phyloP scores from a whole-genome alignment of 495 filamentous ascomycete genomes.

The Annulohypoxylon bovei region DNA sequence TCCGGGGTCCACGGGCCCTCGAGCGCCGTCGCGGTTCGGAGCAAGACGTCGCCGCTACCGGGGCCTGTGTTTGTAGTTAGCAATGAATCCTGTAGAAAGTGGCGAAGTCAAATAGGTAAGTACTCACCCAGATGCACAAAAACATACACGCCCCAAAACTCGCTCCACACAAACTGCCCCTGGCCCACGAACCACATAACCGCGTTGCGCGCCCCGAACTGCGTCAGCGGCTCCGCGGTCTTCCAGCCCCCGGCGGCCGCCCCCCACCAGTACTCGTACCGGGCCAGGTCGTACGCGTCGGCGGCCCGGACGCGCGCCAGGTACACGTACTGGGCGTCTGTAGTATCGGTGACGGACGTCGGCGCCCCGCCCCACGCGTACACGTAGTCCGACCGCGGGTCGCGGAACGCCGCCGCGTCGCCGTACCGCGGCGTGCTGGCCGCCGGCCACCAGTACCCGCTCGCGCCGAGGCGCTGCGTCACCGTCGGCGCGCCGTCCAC shows the following conservation, averaged over 20 bases:
- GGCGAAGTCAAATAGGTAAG: neutral
- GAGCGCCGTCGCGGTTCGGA: constrained; percentile 43
- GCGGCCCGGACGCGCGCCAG: constrained; percentile 48
- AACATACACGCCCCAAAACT: constrained; percentile 45
- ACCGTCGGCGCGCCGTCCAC: constrained; percentile 47
- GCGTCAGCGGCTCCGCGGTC: constrained; percentile 32
- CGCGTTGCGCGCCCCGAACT: constrained; percentile 45
- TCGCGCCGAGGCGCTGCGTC: constrained; percentile 43
- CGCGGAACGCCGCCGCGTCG: constrained; percentile 49
- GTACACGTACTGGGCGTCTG: constrained; percentile 45
- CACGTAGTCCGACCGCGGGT: constrained; percentile 48
- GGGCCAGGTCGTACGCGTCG: constrained; percentile 45
- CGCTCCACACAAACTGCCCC: constrained; percentile 48
- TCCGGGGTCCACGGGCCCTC: constrained; percentile 52
- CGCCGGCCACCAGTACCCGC: constrained; percentile 50
- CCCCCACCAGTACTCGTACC: constrained; percentile 55
- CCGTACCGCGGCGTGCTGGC: constrained; percentile 44
- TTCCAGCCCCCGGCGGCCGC: constrained; percentile 43
- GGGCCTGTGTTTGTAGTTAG: constrained; percentile 9
- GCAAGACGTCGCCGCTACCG: constrained; percentile 28
- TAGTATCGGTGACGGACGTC: constrained; percentile 33
- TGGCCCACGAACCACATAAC: constrained; percentile 48
- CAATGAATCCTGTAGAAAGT: too few relatives aligned
- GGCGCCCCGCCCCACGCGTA: constrained; percentile 51
- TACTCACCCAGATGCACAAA: constrained; percentile 48